Base-by-base conservation (phyloP, 306 rosid species). In the Abrus precatorius region DNA sequence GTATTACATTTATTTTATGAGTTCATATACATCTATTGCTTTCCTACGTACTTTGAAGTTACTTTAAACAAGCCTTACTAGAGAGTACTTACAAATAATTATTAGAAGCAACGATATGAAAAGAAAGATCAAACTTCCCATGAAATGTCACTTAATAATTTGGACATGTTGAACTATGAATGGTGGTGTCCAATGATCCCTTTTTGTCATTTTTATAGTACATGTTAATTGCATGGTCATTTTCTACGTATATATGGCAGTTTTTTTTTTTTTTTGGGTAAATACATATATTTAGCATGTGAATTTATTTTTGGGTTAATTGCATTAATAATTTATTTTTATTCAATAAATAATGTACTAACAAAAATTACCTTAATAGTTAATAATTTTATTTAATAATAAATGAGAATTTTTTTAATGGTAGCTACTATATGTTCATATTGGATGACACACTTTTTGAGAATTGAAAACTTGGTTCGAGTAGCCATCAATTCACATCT, bases 401-500 rank as follows among this genome's bases (percentile, higher is more conserved):
- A 20, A 20, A 20, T 10, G 49, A 82, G 85, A 81, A 40, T 62
- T 77, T 80, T 64, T 40, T 44, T 44, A 43, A 67, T 33, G 44
- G 47, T 67, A 86, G 87, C 91, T 53, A 85, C 84, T 71, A 47
- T 72, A 32, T 75, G 74, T 79, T 85, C 82, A 84, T 82, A 80
- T 79, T 72, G 76, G 71, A 80, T 28, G 84, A 75, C 54, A 78
- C 70, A 61, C 44, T 45, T 85, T 83, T 64, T 66, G 55, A 65
- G 64, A 66, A 69, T 75, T 41, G 70, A 80, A 43, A 43, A 80
- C 20, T 20, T 20, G 20, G 74, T 84, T 86, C 74, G 81, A 78
- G 89, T 72, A 70, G 73, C 90, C 79, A 91, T 91, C 95, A 86
- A 86, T 89, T 88, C 83, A 77, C 83, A 88, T 90, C 92, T 80